phyloP scores from a whole-genome alignment of 331 rosid species.

The Saraca asoca region DNA sequence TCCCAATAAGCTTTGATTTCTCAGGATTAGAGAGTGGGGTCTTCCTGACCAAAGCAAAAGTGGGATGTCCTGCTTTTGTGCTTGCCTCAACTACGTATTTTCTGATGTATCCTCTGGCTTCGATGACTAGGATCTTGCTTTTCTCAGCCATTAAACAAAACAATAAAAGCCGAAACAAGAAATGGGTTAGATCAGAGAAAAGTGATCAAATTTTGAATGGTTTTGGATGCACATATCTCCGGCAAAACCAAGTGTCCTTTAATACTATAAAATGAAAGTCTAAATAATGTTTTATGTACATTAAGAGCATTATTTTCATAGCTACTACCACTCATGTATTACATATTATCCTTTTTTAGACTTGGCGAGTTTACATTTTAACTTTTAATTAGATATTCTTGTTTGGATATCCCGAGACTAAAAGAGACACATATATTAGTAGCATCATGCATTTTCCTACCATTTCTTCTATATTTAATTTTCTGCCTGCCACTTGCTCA shows the following conservation, averaged over 20 bases:
- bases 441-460: too few relatives aligned
- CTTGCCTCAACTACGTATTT: constrained; percentile 53
- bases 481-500: too few relatives aligned
- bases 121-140: constrained; percentile 56
- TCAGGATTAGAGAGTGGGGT: constrained; percentile 41
- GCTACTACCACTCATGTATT: too few relatives aligned
- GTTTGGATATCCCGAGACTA: too few relatives aligned
- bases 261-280: background rate
- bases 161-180: background rate
- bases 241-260: background rate
- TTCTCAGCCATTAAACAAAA: constrained; percentile 40
- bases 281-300: too few relatives aligned
- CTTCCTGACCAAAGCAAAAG: constrained; percentile 49
- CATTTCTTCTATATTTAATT: too few relatives aligned
- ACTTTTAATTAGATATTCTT: too few relatives aligned
- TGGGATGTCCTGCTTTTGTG: constrained; percentile 52
- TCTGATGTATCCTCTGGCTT: constrained; percentile 52
- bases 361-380: too few relatives aligned
- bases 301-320: too few relatives aligned
- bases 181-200: too few relatives aligned
- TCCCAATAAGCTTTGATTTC: constrained; percentile 44
- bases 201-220: background rate
- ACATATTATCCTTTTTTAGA: too few relatives aligned
- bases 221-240: background rate
- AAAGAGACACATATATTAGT: too few relatives aligned